These are phyloP conservation scores for Rossbeevera mucosa DNA, from an alignment of 768 basidiomycete genomes.

Conservation along the genomic window DNA sequence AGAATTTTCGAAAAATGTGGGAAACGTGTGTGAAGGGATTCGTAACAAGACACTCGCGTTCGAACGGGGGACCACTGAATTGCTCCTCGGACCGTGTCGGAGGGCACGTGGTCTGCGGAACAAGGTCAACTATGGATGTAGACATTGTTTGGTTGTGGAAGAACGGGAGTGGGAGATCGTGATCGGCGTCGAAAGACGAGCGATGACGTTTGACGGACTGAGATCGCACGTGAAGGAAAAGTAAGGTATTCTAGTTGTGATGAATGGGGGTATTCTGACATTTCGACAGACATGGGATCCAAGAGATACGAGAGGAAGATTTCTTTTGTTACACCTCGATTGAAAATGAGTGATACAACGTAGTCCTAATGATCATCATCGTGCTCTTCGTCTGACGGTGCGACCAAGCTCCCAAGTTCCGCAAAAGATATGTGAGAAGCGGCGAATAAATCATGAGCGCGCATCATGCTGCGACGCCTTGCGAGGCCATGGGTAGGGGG, in stretches of 20 bases:
- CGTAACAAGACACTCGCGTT: slow-evolving; percentile 9
- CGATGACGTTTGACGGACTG: slow-evolving; percentile 52
- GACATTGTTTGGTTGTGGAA: slow-evolving; percentile 39
- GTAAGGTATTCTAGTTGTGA: slow-evolving; percentile 29
- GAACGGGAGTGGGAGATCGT: not conserved
- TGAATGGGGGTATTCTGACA: not conserved
- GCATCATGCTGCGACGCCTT: slow-evolving; percentile 15
- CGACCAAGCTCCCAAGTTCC: slow-evolving; percentile 24
- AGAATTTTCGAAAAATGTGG: not conserved
- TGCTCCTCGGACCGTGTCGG: slow-evolving; percentile 15
- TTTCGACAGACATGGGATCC: slow-evolving; percentile 46
- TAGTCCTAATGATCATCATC: not conserved
- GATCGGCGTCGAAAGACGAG: slow-evolving; percentile 12
- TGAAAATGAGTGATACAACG: not conserved
- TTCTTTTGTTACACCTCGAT: slow-evolving; percentile 31
- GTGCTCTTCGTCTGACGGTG: not conserved
- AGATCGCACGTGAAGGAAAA: slow-evolving; percentile 60
- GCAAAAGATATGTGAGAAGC: slow-evolving; percentile 25
- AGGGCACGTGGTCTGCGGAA: slow-evolving; percentile 30
- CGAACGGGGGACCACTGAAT: slow-evolving; percentile 20
- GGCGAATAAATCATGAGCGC: slow-evolving; percentile 24
- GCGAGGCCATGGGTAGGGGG: slow-evolving; percentile 12
- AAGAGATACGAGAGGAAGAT: slow-evolving; percentile 51
- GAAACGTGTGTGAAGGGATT: not conserved
- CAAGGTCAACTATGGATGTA: slow-evolving; percentile 45